Conservation (phyloP, 192 early-diverging fungal genomes). For the Coemansia sp. region DNA sequence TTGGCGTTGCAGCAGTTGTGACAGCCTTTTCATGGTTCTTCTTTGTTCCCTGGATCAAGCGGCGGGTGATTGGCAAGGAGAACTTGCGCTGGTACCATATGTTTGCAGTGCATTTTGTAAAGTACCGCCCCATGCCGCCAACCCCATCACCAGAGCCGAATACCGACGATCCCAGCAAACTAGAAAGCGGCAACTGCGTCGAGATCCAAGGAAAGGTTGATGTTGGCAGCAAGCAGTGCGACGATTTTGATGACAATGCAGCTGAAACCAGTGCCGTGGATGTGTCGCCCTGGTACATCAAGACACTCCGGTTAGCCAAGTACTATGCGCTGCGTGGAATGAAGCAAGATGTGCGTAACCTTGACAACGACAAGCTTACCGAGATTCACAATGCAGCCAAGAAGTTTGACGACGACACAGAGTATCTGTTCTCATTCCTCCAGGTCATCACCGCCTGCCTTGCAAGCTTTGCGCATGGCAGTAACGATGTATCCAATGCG, state of each 20-base stretch:
- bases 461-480: slow-evolving; percentile 82
- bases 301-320: slow-evolving; percentile 12
- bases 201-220: slow-evolving; percentile 28
- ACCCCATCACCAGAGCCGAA: slow-evolving; percentile 12
- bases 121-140: slow-evolving; percentile 49
- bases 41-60: slow-evolving; percentile 65
- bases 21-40: slow-evolving; percentile 63
- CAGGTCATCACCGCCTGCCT: slow-evolving; percentile 80
- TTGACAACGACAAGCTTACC: slow-evolving; percentile 49
- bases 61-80: slow-evolving; percentile 65
- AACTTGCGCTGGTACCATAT: slow-evolving; percentile 74
- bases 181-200: slow-evolving; percentile 19
- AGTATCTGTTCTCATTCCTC: slow-evolving; percentile 80
- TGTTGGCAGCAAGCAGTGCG: slow-evolving; percentile 15
- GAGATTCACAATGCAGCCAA: slow-evolving; percentile 64
- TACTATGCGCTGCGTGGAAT: slow-evolving; percentile 48
- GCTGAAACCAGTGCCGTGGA: slow-evolving; percentile 8
- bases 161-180: slow-evolving; percentile 23
- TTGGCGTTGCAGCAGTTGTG: slow-evolving; percentile 61
- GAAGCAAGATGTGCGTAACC: slow-evolving; percentile 56
- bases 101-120: slow-evolving; percentile 60
- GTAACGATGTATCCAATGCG: slow-evolving; percentile 86
- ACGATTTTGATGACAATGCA: slow-evolving; percentile 10
- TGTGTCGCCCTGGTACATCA: slow-evolving; percentile 11
- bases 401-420: slow-evolving; percentile 70